phyloP scores from a whole-genome alignment of 176 grass and related monocot species.

The Eleusine indica region DNA sequence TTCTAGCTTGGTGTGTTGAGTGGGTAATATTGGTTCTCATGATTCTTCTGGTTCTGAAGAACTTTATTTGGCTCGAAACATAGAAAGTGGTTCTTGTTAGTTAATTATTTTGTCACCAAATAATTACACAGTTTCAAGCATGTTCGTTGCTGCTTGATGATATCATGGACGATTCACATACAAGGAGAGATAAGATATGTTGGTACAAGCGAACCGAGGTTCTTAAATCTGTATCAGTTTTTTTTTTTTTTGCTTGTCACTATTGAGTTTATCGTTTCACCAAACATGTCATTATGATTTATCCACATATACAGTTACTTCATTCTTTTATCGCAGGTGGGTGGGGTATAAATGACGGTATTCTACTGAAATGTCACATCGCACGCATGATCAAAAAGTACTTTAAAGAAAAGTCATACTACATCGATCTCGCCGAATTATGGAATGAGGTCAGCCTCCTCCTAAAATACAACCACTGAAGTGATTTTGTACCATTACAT shows the following conservation, averaged over 20 bases:
- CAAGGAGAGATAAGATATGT: slow-evolving; percentile 61
- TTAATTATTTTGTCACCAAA: not conserved
- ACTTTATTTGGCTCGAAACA: not conserved
- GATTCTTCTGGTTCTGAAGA: not conserved
- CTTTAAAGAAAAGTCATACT: slow-evolving; percentile 54
- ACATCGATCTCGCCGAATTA: slow-evolving; percentile 46
- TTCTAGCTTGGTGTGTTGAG: slow-evolving; percentile 49
- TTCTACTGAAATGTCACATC: slow-evolving; percentile 59
- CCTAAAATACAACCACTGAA: not conserved
- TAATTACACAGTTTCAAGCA: slow-evolving; percentile 54
- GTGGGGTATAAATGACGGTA: slow-evolving; percentile 59
- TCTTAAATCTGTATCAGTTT: not conserved
- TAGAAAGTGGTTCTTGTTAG: not conserved
- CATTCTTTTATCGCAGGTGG: slow-evolving; percentile 42
- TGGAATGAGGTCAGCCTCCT: slow-evolving; percentile 45
- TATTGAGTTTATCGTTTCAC: not conserved
- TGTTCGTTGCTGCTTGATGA: slow-evolving; percentile 65
- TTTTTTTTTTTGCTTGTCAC: not conserved
- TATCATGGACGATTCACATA: slow-evolving; percentile 63
- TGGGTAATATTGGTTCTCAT: slow-evolving; percentile 33
- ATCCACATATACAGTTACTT: not conserved
- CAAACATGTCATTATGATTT: not conserved
- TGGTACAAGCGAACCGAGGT: slow-evolving; percentile 61
- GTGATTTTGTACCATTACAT: not conserved
- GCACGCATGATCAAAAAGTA: slow-evolving; percentile 42